Evolutionary conservation across 2,329 filamentous ascomycete genomes (phyloP), one percentile per base, ranked within the genome.

Genomic region (Neophaeococcomyces mojaviensis): DNA sequence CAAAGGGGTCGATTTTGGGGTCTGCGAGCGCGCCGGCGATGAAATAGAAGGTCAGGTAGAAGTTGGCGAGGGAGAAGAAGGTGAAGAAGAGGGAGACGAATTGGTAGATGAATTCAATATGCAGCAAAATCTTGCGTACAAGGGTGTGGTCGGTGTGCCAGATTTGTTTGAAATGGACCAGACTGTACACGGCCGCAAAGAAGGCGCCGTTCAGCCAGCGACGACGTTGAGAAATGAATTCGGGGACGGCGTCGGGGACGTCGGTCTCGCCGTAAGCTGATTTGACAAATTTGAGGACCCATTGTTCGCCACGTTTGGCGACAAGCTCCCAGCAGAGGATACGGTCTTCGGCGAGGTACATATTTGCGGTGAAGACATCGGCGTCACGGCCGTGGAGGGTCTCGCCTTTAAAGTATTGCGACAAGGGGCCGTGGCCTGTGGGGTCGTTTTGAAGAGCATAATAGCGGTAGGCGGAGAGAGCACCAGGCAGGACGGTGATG

Each of bases 321-420:
- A 98, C 92, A 55, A 98, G 68, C 73, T 98, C 92, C 74, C 95
- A 98, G 67, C 92, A 98, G 30, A 98, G 81, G 62, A 98, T 98
- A 74, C 92, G 87, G 76, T 98, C 92, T 64, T 98, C 92, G 46
- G 92, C 92, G 48, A 98, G 78, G 62, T 97, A 98, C 92, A 98
- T 98, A 68, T 98, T 98, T 30, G 92, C 89, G 0, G 90, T 96
- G 61, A 97, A 97, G 3, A 97, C 88, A 64, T 96, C 90, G 8
- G 94, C 92, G 63, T 96, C 88, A 58, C 94, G 86, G 12, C 92
- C 92, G 60, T 97, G 92, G 20, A 98, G 72, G 1, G 90, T 97
- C 67, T 98, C 92, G 54, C 94, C 94, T 72, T 97, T 97, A 79
- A 98, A 98, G 64, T 98, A 98, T 68, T 97, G 92, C 62, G 89